These are phyloP conservation scores for Fusarium sp. DNA, from an alignment of 2,329 filamentous ascomycete species.

Conservation along the genomic window DNA sequence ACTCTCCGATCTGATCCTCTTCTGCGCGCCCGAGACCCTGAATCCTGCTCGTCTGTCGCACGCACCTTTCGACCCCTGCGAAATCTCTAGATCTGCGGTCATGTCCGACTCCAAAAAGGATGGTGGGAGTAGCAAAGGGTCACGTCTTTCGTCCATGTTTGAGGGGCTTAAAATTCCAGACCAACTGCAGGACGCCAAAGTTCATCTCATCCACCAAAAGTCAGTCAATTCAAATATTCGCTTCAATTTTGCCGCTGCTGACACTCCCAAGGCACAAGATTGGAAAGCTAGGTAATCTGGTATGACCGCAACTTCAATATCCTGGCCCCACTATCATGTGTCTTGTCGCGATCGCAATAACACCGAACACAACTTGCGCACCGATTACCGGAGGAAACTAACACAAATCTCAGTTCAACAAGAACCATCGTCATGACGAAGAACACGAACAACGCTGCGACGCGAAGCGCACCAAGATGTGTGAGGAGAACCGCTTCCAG, in stretches of 20 bases:
- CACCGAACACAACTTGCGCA: background rate
- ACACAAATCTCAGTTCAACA: constrained; percentile 70
- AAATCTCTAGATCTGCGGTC: constrained; percentile 10
- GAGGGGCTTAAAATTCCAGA: constrained; percentile 62
- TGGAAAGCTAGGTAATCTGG: constrained; percentile 72
- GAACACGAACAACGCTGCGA: constrained; percentile 89
- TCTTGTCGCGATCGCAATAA: background rate
- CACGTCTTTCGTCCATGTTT: constrained; percentile 47
- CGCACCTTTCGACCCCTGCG: constrained; percentile 6
- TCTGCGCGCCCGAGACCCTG: constrained; percentile 5
- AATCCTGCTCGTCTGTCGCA: background rate
- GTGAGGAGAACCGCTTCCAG: constrained; percentile 82
- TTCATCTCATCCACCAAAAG: constrained; percentile 70
- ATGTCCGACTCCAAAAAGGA: constrained; percentile 45
- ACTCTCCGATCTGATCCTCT: constrained; percentile 21
- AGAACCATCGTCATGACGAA: constrained; percentile 93
- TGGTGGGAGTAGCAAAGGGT: constrained; percentile 29
- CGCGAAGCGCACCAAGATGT: constrained; percentile 78
- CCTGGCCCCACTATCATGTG: background rate
- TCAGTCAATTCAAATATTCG: constrained; percentile 45
- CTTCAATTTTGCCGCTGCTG: background rate
- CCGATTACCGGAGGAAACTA: background rate
- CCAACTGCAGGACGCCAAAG: constrained; percentile 69
- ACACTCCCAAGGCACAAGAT: constrained; percentile 60
- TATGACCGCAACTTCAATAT: constrained; percentile 47